These are phyloP conservation scores for Emydomyces testavorans DNA, from an alignment of 2,329 filamentous ascomycete genomes.

Conservation along the genomic window DNA sequence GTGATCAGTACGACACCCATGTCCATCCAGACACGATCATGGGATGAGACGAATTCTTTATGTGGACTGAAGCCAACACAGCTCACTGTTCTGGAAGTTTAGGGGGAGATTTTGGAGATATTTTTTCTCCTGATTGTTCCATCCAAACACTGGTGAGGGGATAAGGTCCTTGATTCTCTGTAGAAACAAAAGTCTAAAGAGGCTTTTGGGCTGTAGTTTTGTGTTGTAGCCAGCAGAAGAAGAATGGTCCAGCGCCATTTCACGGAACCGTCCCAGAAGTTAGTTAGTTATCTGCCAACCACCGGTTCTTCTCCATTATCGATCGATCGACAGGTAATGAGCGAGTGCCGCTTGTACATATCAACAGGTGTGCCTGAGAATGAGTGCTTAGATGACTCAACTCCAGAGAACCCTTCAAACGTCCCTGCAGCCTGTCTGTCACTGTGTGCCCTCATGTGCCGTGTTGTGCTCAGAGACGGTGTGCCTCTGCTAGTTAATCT, in stretches of 20 bases:
- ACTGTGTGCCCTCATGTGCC: constrained; percentile 3
- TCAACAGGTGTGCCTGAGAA: background rate
- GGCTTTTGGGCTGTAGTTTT: no score
- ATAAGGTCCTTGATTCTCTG: background rate
- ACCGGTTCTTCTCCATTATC: constrained; percentile 4
- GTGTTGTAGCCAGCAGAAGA: no score
- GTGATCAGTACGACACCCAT: no score
- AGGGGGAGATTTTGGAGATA: no score
- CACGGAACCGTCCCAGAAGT: constrained; percentile 6
- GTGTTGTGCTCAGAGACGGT: background rate
- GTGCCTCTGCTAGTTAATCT: constrained; percentile 3
- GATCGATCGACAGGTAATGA: no score
- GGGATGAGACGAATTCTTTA: background rate
- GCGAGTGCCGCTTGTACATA: no score
- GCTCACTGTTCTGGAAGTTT: no score
- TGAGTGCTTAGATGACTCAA: background rate
- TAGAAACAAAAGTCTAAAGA: background rate
- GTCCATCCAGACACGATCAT: background rate
- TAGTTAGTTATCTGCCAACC: background rate
- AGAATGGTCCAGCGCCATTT: constrained; percentile 1
- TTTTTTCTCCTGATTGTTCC: background rate
- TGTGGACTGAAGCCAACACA: background rate
- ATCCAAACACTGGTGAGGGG: background rate
- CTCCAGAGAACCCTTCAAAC: background rate
- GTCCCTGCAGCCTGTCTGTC: background rate